These are phyloP conservation scores for Pachyrhizus erosus DNA, from an alignment of 306 rosid species.

Conservation along the genomic window DNA sequence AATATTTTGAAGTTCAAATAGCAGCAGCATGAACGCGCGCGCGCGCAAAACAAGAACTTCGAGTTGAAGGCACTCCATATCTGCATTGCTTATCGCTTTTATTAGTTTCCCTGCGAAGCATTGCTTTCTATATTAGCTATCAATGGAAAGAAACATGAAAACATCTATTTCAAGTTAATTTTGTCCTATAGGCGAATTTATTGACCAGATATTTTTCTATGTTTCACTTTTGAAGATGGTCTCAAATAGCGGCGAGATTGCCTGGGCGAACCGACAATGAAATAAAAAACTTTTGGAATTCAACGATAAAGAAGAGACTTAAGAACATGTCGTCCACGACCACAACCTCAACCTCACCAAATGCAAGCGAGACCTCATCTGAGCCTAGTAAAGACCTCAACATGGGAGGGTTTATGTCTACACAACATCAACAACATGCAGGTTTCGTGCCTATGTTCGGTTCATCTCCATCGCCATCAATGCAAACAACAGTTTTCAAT, in stretches of 20 bases:
- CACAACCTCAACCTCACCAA: conserved; percentile 55
- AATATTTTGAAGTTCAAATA: not conserved
- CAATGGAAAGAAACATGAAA: not conserved
- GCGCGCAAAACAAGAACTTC: conserved; percentile 24
- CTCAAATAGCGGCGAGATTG: conserved; percentile 92
- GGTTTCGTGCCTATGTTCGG: conserved; percentile 53
- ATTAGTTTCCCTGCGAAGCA: conserved; percentile 54
- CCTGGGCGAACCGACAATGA: conserved; percentile 96
- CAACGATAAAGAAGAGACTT: conserved; percentile 89
- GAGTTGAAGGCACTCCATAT: conserved; percentile 57
- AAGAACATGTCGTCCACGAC: conserved; percentile 65
- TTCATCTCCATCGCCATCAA: conserved; percentile 49
- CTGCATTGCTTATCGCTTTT: not conserved
- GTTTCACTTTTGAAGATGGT: conserved; percentile 70
- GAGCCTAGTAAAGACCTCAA: conserved; percentile 46
- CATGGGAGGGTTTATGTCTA: conserved; percentile 47
- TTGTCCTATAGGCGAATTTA: not conserved
- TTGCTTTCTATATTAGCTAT: not conserved
- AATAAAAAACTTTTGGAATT: conserved; percentile 96
- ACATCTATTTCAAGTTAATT: conserved; percentile 5
- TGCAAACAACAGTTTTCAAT: conserved; percentile 48
- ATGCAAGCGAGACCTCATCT: conserved; percentile 68
- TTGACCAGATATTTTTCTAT: conserved; percentile 34
- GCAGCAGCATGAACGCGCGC: not conserved
- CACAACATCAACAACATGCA: conserved; percentile 38